These are phyloP conservation scores for Whalleya microplaca DNA, from an alignment of 2,329 filamentous ascomycete genomes.

Conservation along the genomic window DNA sequence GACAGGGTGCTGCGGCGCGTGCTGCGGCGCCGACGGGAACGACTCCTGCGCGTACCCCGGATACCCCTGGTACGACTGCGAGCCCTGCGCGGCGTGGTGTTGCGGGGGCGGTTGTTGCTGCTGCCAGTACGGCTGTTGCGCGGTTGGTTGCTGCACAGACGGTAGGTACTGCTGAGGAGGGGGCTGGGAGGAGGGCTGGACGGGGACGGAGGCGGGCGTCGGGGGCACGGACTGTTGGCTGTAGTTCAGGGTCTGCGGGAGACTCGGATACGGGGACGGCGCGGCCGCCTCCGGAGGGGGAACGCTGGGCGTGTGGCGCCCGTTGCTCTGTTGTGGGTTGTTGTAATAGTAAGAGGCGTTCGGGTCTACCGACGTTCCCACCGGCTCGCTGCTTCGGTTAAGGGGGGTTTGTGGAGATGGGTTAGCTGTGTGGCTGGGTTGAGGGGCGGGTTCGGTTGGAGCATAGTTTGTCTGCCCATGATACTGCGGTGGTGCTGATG, in stretches of 20 bases:
- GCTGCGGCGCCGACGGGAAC: constrained; percentile 69
- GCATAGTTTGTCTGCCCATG: constrained; percentile 38
- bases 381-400: constrained; percentile 35
- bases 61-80: constrained; percentile 48
- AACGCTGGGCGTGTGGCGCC: constrained; percentile 43
- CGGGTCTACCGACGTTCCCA: constrained; percentile 50
- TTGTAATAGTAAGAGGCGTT: constrained; percentile 63
- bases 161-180: constrained; percentile 40
- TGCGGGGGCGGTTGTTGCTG: too few relatives aligned
- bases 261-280: constrained; percentile 57
- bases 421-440: constrained; percentile 34
- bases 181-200: constrained; percentile 34
- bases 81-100: constrained; percentile 47
- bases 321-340: constrained; percentile 40
- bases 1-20: constrained; percentile 60
- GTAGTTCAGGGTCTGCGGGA: constrained; percentile 52
- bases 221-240: constrained; percentile 48
- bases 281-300: constrained; percentile 47
- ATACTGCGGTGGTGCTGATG: constrained; percentile 46
- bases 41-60: constrained; percentile 59
- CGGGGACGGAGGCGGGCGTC: constrained; percentile 37
- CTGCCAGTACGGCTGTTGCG: constrained; percentile 56
- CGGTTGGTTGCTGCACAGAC: constrained; percentile 37
- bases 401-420: constrained; percentile 35
- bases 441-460: constrained; percentile 38